Evolutionary conservation across 805 yeast genomes (phyloP), one percentile per base, ranked within the genome.

Genomic region (Tanozyma kutaoensis): DNA sequence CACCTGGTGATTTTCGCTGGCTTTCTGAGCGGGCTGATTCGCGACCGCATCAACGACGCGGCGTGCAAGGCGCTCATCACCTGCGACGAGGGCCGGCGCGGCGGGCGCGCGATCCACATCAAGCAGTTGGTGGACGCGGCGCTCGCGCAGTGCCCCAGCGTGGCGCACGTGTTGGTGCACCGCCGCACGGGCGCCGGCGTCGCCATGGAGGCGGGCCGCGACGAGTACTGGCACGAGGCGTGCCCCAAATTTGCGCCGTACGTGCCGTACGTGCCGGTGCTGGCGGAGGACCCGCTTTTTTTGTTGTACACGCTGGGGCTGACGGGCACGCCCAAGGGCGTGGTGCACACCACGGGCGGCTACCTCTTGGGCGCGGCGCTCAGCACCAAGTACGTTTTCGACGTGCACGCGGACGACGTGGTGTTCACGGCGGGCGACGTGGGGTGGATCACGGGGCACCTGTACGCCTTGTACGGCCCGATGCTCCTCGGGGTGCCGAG

Each of bases 371-470:
- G 95, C 35, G 95, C 97, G 15, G 72, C 84, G 30, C 62, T 86
- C 51, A 81, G 96, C 28, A 80, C 95, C 25, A 80, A 76, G 58
- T 88, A 86, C 57, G 85, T 85, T 25, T 88, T 91, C 52, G 97
- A 93, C 52, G 74, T 91, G 26, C 95, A 84, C 48, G 74, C 74
- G 33, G 79, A 77, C 35, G 97, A 91, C 54, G 66, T 79, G 24
- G 57, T 88, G 35, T 88, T 91, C 64, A 88, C 97, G 23, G 97
- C 97, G 22, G 97, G 97, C 48, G 97, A 91, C 52, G 84, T 91
- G 30, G 97, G 98, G 50, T 91, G 98, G 97, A 91, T 91, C 51
- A 91, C 98, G 12, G 97, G 97, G 41, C 98, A 91, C 56, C 80
- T 96, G 8, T 91, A 88, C 50, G 94, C 84, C 24, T 70, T 88